Conservation (phyloP, 768 basidiomycete genomes). For the Hortiboletus campestris region DNA sequence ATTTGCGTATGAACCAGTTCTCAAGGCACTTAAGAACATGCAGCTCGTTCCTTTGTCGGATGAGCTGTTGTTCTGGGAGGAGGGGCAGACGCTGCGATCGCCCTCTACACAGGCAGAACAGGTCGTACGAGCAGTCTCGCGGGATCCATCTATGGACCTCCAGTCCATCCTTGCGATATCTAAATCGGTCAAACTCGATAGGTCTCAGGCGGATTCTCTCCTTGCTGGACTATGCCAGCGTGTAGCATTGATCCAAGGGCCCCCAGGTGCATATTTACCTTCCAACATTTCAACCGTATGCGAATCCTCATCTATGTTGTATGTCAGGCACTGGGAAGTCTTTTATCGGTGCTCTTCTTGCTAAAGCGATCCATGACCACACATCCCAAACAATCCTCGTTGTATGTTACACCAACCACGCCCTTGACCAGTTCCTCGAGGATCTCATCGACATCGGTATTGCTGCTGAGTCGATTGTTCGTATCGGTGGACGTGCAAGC, state of each 20-base stretch:
- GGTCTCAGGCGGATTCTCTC: conserved; percentile 47
- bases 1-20: conserved; percentile 62
- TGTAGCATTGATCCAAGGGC: conserved; percentile 67
- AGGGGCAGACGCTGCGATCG: conserved; percentile 16
- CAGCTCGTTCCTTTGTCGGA: conserved; percentile 44
- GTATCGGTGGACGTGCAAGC: conserved; percentile 58
- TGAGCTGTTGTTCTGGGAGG: conserved; percentile 57
- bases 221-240: conserved; percentile 53
- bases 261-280: conserved; percentile 49
- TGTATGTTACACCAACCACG: conserved; percentile 74
- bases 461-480: conserved; percentile 45
- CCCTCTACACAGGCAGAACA: conserved; percentile 4
- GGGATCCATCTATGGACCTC: conserved; percentile 41
- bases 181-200: conserved; percentile 48
- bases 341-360: conserved; percentile 66
- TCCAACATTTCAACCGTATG: not conserved
- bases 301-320: not conserved
- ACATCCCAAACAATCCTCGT: conserved; percentile 55
- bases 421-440: conserved; percentile 67
- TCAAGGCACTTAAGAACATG: conserved; percentile 54
- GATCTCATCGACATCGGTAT: conserved; percentile 63
- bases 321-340: conserved; percentile 68
- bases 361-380: conserved; percentile 54
- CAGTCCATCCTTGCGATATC: conserved; percentile 34
- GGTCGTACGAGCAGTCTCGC: conserved; percentile 30